These are phyloP conservation scores for Stramenopiles sp. DNA, from an alignment of 352 stramenopile genomes.

Conservation along the genomic window DNA sequence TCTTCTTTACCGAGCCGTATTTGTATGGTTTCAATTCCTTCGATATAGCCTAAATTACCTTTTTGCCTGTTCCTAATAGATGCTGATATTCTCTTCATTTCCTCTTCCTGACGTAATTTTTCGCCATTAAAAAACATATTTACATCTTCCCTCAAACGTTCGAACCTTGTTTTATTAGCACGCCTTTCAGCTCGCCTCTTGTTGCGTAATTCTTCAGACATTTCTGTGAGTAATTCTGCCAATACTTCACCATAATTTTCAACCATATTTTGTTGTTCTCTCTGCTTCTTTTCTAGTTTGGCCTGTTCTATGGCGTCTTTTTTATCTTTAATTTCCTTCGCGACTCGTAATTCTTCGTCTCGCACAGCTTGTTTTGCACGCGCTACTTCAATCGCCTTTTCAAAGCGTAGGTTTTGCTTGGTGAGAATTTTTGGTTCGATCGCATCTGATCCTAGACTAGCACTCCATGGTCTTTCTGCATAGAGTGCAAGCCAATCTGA, in stretches of 20 bases:
- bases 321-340: neutral
- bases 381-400: neutral
- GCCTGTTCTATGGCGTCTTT: conserved; percentile 3
- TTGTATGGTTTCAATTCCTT: conserved; percentile 7
- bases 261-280: neutral
- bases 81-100: conserved; percentile 3
- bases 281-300: conserved; percentile 8
- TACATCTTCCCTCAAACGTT: conserved; percentile 8
- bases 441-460: neutral
- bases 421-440: neutral
- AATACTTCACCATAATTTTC: conserved; percentile 8
- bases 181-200: neutral
- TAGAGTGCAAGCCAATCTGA: neutral
- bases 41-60: conserved; percentile 8
- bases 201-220: conserved; percentile 4
- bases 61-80: conserved; percentile 5
- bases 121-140: conserved; percentile 11
- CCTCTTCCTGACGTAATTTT: neutral
- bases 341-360: neutral
- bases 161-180: conserved; percentile 4
- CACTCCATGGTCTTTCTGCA: neutral
- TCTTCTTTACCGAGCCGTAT: neutral
- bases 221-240: conserved; percentile 1
- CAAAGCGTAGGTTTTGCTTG: neutral
- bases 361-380: neutral